Base-by-base conservation (phyloP, 139 green algal genomes). In the Microglena sp. region DNA sequence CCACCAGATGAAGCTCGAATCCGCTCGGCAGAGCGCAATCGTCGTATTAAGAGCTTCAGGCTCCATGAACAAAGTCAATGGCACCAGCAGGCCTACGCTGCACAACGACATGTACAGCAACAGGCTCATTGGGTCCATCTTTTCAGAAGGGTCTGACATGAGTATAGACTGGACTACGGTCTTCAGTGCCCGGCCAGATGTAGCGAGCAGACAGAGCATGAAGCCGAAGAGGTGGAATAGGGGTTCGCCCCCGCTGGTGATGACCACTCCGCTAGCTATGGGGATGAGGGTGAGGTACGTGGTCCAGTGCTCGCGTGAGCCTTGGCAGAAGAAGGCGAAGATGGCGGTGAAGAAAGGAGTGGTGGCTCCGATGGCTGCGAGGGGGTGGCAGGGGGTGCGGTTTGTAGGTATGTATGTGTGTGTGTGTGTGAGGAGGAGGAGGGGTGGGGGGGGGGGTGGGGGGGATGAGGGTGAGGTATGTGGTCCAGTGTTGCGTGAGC, bases 301-400 rank as follows among this genome's bases (percentile, higher is more conserved):
- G 1, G 75, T 28, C 4, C 29, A 36, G 2, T 33, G 66, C 69
- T 97, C 90, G 0, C 70, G 55, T 21, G 80, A 73, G 24, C 76
- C 70, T 50, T 80, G 62, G 55, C 97, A 74, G 0, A 83, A 1
- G 28, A 77, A 76, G 2, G 82, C 76, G 21, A 97, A 77, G 11
- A 88, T 55, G 5, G 93, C 93, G 4, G 93, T 98, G 74, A 97
- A 96, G 66, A 92, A 90, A 2, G 93, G 93, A 3, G 93, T 97
- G 1, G 90, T 97, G 8, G 91, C 84, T 0, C 93, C 92, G 53
- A 72, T 55, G 8, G 53, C 58, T 21, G 35, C 24, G 0, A 36
- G 58, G 22, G 45, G 62, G 11, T 4, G 45, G 59, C 1, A 32
- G n/a, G 40, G 3, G 5, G 6, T 27, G 45, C 2, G 46, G 46